Percentiles rank a stretch among this genome's conserved stretches.
Conservation (phyloP, 306 rosid species). For the Gynostemma pentaphyllum region DNA sequence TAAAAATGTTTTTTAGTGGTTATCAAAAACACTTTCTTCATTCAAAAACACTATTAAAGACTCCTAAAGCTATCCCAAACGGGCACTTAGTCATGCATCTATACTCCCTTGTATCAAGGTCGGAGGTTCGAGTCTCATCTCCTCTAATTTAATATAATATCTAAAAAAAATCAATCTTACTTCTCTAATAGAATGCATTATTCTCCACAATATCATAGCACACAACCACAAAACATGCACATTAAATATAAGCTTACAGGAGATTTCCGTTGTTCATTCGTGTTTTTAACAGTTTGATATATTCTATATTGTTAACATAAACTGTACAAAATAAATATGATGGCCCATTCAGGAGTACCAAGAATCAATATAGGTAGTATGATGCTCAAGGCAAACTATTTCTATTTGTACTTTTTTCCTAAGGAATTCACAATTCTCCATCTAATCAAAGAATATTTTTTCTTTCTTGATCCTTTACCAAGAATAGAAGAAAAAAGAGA, state of each 20-base stretch:
- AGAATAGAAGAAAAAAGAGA: not conserved
- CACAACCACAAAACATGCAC: not conserved
- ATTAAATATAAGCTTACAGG: not conserved
- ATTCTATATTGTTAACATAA: not conserved
- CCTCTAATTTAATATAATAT: too few relatives aligned
- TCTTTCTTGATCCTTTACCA: too few relatives aligned
- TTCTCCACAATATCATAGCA: not conserved
- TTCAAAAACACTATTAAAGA: too few relatives aligned
- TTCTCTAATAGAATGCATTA: not conserved
- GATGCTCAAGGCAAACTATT: not conserved
- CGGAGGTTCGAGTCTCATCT: too few relatives aligned
- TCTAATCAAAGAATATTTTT: too few relatives aligned
- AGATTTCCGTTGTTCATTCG: not conserved
- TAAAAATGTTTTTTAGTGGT: too few relatives aligned
- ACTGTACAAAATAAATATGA: not conserved
- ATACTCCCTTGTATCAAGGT: too few relatives aligned
- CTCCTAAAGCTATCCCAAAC: too few relatives aligned
- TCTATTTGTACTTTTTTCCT: not conserved
- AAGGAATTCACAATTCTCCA: not conserved
- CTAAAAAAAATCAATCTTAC: too few relatives aligned
- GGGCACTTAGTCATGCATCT: too few relatives aligned
- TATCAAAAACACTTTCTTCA: too few relatives aligned
- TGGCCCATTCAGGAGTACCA: slow-evolving; percentile 5
- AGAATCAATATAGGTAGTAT: not conserved
- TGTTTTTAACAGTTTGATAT: not conserved